Evolutionary conservation across 2,329 filamentous ascomycete species (phyloP).

Genomic region (Ampelomyces quisqualis): DNA sequence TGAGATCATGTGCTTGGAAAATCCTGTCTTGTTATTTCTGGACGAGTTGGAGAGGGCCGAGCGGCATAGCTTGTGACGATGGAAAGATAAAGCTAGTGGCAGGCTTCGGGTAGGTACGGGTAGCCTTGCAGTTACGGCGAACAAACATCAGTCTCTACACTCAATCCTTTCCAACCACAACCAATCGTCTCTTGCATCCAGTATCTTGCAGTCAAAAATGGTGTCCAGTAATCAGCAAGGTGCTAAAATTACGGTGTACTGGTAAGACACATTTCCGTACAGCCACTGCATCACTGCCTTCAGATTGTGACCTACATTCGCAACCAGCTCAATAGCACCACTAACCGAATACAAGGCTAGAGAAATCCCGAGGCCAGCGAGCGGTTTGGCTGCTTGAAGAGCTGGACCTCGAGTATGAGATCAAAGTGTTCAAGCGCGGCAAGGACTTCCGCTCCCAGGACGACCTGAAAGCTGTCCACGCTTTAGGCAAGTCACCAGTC

Average conservation of each 20-base stretch:
- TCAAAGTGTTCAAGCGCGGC: conserved; percentile 74
- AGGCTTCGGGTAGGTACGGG: too few species aligned
- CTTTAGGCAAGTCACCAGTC: conserved; percentile 83
- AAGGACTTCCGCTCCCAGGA: conserved; percentile 68
- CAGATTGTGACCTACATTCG: conserved; percentile 3
- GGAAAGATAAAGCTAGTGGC: not conserved
- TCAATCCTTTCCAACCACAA: not conserved
- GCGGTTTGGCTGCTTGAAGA: conserved; percentile 86
- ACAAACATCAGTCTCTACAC: not conserved
- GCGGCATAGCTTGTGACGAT: conserved; percentile 5
- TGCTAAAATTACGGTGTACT: conserved; percentile 41
- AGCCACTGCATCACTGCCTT: conserved; percentile 1
- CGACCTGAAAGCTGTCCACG: conserved; percentile 75
- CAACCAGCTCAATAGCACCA: not conserved
- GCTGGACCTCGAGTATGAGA: conserved; percentile 73
- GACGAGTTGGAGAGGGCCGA: too few species aligned
- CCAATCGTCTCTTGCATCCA: not conserved
- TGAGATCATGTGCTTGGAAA: too few species aligned
- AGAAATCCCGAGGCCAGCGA: conserved; percentile 78
- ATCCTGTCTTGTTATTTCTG: too few species aligned
- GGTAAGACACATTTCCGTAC: conserved; percentile 27
- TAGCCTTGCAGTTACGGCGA: too few species aligned
- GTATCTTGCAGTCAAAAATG: conserved; percentile 5
- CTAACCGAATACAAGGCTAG: conserved; percentile 62
- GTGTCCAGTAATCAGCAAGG: conserved; percentile 30